phyloP scores from a whole-genome alignment of 1,284 basidiomycete genomes.

The Peniophora sp. region DNA sequence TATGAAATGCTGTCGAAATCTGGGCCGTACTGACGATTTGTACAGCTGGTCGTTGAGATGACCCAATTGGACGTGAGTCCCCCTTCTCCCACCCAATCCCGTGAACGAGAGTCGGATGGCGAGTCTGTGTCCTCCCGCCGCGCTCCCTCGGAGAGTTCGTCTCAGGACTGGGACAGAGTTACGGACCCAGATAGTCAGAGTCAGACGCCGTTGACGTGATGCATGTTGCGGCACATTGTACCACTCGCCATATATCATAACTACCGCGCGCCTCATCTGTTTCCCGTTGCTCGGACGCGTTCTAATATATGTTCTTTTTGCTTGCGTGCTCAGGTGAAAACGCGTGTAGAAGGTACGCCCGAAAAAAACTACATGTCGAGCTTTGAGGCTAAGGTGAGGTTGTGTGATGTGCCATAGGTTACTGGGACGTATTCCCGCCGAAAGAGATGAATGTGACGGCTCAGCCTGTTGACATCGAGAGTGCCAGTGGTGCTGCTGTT shows the following conservation, averaged over 20 bases:
- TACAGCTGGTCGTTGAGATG: slow-evolving; percentile 79
- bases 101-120: slow-evolving; percentile 28
- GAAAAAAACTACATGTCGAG: slow-evolving; percentile 16
- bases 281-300: slow-evolving; percentile 11
- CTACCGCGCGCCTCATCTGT: slow-evolving; percentile 6
- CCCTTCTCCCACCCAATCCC: slow-evolving; percentile 29
- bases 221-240: slow-evolving; percentile 6
- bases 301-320: slow-evolving; percentile 60
- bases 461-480: slow-evolving; percentile 31
- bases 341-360: slow-evolving; percentile 68
- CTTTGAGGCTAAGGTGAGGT: neutral
- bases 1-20: slow-evolving; percentile 1
- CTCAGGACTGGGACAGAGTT: slow-evolving; percentile 81
- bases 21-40: slow-evolving; percentile 7
- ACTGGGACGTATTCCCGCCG: slow-evolving; percentile 67
- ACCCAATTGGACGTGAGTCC: slow-evolving; percentile 84
- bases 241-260: slow-evolving; percentile 7
- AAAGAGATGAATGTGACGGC: slow-evolving; percentile 61
- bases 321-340: slow-evolving; percentile 43
- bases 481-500: slow-evolving; percentile 24
- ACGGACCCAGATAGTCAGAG: slow-evolving; percentile 58
- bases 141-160: slow-evolving; percentile 74
- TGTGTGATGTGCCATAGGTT: slow-evolving; percentile 40
- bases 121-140: slow-evolving; percentile 50
- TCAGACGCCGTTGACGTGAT: slow-evolving; percentile 33